phyloP scores from a whole-genome alignment of 2,329 filamentous ascomycete species.

The Diaporthe vaccinii region DNA sequence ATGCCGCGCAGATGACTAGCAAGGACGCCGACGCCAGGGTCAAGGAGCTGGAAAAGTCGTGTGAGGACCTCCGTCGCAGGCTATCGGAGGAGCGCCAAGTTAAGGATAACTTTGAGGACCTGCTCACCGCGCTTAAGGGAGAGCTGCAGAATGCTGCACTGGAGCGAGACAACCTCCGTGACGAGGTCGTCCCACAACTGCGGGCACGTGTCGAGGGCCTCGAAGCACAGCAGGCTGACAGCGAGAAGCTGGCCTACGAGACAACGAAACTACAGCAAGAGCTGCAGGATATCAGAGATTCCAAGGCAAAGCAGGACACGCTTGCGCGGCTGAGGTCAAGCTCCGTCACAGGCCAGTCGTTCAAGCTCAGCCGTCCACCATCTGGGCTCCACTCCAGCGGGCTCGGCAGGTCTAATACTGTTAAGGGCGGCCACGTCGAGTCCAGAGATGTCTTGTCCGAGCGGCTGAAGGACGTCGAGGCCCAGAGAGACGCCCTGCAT shows the following conservation, averaged over 20 bases:
- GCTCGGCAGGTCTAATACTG: slow-evolving; percentile 68
- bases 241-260: slow-evolving; percentile 82
- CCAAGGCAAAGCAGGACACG: slow-evolving; percentile 49
- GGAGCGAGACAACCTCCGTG: slow-evolving; percentile 91
- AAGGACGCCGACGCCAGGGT: slow-evolving; percentile 72
- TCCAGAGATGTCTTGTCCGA: slow-evolving; percentile 80
- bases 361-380: slow-evolving; percentile 50
- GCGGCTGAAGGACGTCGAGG: slow-evolving; percentile 90
- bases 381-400: slow-evolving; percentile 44
- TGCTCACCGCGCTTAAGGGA: slow-evolving; percentile 84
- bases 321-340: slow-evolving; percentile 56
- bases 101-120: slow-evolving; percentile 94
- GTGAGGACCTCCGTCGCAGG: slow-evolving; percentile 86
- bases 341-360: slow-evolving; percentile 52
- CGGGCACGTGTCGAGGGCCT: slow-evolving; percentile 82
- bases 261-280: slow-evolving; percentile 90
- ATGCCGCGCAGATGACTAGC: slow-evolving; percentile 67
- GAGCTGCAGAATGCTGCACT: slow-evolving; percentile 87
- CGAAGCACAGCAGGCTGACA: slow-evolving; percentile 79
- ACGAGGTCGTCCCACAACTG: slow-evolving; percentile 87
- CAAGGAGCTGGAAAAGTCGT: slow-evolving; percentile 81
- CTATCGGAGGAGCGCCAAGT: slow-evolving; percentile 87
- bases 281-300: slow-evolving; percentile 74
- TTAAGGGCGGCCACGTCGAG: slow-evolving; percentile 65
- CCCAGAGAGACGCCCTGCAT: slow-evolving; percentile 93